These are phyloP conservation scores for Nymphaea thermarum DNA, from an alignment of 164 flowering plant species.

Conservation along the genomic window DNA sequence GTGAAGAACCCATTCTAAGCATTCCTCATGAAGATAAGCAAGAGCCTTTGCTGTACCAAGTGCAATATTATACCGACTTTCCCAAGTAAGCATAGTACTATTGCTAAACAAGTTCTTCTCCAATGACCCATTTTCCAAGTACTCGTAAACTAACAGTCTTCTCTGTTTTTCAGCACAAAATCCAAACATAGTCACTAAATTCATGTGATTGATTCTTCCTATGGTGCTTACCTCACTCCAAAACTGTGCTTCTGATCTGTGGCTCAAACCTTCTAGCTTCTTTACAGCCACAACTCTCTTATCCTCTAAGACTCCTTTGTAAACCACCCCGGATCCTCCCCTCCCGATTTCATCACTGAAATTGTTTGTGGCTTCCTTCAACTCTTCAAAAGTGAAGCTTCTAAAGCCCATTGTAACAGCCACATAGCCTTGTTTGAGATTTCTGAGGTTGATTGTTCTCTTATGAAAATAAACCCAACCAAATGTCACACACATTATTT, in stretches of 20 bases:
- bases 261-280: neutral
- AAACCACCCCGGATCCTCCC: slow-evolving; percentile 12
- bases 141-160: slow-evolving; percentile 11
- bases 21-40: too few species aligned
- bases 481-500: slow-evolving; percentile 2
- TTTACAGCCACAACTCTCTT: slow-evolving; percentile 12
- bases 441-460: neutral
- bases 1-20: too few species aligned
- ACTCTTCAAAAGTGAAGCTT: slow-evolving; percentile 7
- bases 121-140: slow-evolving; percentile 10
- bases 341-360: slow-evolving; percentile 12
- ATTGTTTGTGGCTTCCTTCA: slow-evolving; percentile 11
- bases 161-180: slow-evolving; percentile 9
- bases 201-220: slow-evolving; percentile 11
- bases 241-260: slow-evolving; percentile 5
- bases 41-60: too few species aligned
- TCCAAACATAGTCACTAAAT: slow-evolving; percentile 17
- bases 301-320: slow-evolving; percentile 12
- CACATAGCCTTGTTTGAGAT: slow-evolving; percentile 6
- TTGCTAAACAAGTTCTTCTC: slow-evolving; percentile 8
- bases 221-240: neutral
- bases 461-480: slow-evolving; percentile 13
- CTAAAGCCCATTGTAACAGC: slow-evolving; percentile 7
- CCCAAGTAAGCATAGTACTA: too few species aligned
- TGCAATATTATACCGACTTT: too few species aligned